Evolutionary conservation across 495 filamentous ascomycete species (phyloP).

Genomic region (Penicillium simplicissimum): DNA sequence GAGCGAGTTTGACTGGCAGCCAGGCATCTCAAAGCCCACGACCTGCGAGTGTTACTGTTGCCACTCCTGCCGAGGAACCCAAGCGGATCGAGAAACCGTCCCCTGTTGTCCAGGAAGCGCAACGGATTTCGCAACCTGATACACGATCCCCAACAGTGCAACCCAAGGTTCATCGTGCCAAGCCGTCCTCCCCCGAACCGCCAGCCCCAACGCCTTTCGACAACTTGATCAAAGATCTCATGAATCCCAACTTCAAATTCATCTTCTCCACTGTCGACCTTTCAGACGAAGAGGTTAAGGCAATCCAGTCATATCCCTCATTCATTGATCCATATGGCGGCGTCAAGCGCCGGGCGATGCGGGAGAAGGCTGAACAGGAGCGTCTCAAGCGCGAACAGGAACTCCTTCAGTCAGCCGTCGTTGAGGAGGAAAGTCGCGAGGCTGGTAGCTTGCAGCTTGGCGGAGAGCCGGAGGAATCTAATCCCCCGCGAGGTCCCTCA

Average conservation of each 20-base stretch:
- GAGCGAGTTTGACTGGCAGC: conserved; percentile 76
- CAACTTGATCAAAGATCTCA: conserved; percentile 53
- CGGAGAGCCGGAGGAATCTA: conserved; percentile 79
- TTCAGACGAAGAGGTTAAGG: conserved; percentile 53
- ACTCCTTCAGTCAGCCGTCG: conserved; percentile 48
- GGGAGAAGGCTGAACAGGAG: conserved; percentile 65
- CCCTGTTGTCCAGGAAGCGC: conserved; percentile 26
- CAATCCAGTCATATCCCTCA: conserved; percentile 66
- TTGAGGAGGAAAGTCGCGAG: conserved; percentile 62
- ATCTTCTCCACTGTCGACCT: conserved; percentile 55
- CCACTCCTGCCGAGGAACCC: conserved; percentile 43
- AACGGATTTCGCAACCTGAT: conserved; percentile 27
- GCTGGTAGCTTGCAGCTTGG: conserved; percentile 87
- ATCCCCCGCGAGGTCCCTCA: conserved; percentile 50
- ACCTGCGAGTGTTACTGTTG: conserved; percentile 60
- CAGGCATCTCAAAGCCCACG: conserved; percentile 80
- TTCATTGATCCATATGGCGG: conserved; percentile 81
- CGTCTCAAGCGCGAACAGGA: conserved; percentile 63
- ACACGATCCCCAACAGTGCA: conserved; percentile 26
- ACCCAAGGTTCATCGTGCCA: conserved; percentile 15
- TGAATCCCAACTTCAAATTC: conserved; percentile 60
- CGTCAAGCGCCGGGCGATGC: conserved; percentile 69
- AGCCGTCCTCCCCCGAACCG: conserved; percentile 26
- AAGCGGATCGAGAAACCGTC: conserved; percentile 41
- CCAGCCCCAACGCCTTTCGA: conserved; percentile 44